Evolutionary conservation across 2,329 filamentous ascomycete species (phyloP), one percentile per base, ranked within the genome.

Genomic region (Dothideomycetes sp.): DNA sequence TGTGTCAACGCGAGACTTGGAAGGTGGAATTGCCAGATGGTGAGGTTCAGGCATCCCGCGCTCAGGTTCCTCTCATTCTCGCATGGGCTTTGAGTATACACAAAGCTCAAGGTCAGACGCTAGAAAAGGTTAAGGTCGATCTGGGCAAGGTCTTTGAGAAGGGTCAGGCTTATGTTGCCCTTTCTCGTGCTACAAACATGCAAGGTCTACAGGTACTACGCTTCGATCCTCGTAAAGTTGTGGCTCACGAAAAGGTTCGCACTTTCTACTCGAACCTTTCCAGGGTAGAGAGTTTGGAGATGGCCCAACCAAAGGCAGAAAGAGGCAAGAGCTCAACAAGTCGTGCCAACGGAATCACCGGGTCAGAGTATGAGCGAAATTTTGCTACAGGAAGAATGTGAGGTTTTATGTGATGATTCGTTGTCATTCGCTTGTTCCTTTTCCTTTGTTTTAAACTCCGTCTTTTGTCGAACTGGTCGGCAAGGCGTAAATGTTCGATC

Each of bases 41-140:
- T 33, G 88, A 96, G 58, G 73, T 96, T 1, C 87, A 94, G 60
- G 91, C 91, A 2, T 84, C 85, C 46, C 82, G 91, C 27, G 74
- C 73, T 32, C 72, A 76, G 45, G 62, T 76, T 4, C 91, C 91
- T 1, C 71, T 98, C 36, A 96, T 98, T 47, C 71, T 98, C 20
- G 91, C 91, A 0, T 98, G 91, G 91, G 91, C 91, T 2, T 66
- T 98, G 15, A 94, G 87, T 1, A 98, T 98, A 45, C 91, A 98
- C 68, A 98, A 98, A 64, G 91, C 91, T 1, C 89, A 96, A 59
- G 89, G 89, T 1, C 89, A 96, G 60, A 96, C 89, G 1, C 67
- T 95, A 18, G 87, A 94, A 55, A 74, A 89, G 36, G 91, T 98
- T 45, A 94, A 94, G 56, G 91, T 98, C 18, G 87, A 98, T 57